These are phyloP conservation scores for Oehlia diaphana DNA, from an alignment of 192 early-diverging fungal genomes.

Conservation along the genomic window DNA sequence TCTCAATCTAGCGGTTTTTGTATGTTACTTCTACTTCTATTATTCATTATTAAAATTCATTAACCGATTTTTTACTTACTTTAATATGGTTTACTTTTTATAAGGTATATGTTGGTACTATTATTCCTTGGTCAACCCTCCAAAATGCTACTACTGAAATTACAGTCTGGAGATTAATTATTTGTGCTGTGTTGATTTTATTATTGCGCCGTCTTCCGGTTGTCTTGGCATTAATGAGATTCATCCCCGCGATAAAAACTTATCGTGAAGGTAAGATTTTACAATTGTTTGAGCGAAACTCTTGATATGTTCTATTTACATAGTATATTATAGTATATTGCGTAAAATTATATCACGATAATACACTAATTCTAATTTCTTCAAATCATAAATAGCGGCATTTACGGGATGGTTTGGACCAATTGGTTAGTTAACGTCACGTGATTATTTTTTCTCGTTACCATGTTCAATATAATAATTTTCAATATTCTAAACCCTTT, in stretches of 20 bases:
- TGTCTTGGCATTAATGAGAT: constrained; percentile 58
- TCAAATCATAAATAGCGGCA: constrained; percentile 41
- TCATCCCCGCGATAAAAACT: constrained; percentile 69
- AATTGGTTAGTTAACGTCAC: constrained; percentile 49
- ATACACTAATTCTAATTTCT: background rate
- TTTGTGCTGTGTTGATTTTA: constrained; percentile 64
- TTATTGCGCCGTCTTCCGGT: constrained; percentile 73
- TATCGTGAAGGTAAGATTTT: constrained; percentile 54
- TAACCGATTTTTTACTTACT: background rate
- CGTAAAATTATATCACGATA: background rate
- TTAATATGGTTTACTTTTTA: background rate
- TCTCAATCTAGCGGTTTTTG: constrained; percentile 85
- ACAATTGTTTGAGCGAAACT: no score
- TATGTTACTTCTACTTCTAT: constrained; percentile 31
- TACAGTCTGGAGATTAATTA: constrained; percentile 68
- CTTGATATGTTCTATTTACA: no score
- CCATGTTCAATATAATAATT: no score
- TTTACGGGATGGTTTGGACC: constrained; percentile 94
- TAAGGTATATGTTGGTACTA: constrained; percentile 67
- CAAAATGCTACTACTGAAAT: constrained; percentile 50
- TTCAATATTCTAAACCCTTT: no score
- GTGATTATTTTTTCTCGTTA: no score
- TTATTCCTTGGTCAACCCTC: constrained; percentile 74
- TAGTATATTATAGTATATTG: no score
- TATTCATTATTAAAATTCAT: background rate